Percentiles rank a stretch among this genome's conserved stretches.
These are phyloP conservation scores for Geranium rotundifolium DNA, from an alignment of 345 rosid species.

Conservation along the genomic window DNA sequence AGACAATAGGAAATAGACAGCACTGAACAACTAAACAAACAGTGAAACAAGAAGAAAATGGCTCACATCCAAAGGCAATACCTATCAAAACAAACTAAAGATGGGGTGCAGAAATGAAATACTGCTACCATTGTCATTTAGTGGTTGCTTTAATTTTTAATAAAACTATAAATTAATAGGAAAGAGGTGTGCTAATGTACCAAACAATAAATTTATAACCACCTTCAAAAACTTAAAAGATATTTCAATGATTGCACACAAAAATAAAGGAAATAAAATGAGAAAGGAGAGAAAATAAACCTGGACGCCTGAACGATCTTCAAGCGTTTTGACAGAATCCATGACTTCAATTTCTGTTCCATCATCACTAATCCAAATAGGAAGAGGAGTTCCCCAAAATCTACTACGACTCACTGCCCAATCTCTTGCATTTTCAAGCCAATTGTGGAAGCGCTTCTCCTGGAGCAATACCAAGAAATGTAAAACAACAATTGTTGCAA, in stretches of 20 bases:
- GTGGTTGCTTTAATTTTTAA: too few relatives aligned
- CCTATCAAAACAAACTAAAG: neutral
- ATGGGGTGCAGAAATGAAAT: neutral
- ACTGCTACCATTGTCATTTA: neutral
- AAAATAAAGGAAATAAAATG: neutral
- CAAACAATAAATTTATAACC: neutral
- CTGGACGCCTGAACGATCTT: slow-evolving; percentile 85
- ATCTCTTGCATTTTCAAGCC: slow-evolving; percentile 98
- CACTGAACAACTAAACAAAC: neutral
- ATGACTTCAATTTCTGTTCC: slow-evolving; percentile 64
- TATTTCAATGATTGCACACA: neutral
- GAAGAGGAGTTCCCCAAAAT: slow-evolving; percentile 99
- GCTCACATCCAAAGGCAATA: neutral
- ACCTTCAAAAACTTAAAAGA: neutral
- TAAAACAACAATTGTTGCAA: too few relatives aligned
- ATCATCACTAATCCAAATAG: slow-evolving; percentile 87
- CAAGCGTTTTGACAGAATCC: slow-evolving; percentile 79
- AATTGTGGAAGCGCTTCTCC: slow-evolving; percentile 97
- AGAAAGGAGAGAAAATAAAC: slow-evolving; percentile 22
- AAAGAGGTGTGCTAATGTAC: neutral
- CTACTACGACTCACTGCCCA: slow-evolving; percentile 98
- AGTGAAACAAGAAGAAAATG: neutral
- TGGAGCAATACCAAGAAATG: slow-evolving; percentile 13
- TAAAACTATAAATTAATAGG: neutral
- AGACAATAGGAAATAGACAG: neutral